Evolutionary conservation across 495 filamentous ascomycete genomes (phyloP).

Genomic region (Delitschia confertaspora): DNA sequence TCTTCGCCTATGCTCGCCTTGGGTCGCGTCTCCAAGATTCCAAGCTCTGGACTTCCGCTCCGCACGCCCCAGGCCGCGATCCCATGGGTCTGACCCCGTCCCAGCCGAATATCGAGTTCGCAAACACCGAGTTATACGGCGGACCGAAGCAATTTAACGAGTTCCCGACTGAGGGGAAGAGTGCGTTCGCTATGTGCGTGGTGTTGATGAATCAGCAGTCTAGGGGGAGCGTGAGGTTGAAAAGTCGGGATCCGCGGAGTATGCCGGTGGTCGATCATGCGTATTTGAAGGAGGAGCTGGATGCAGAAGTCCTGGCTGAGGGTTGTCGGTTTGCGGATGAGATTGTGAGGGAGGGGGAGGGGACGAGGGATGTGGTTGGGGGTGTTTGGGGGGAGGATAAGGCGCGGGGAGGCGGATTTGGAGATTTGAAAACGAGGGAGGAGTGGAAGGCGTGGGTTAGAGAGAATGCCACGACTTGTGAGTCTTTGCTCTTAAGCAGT

Average conservation of each 20-base stretch:
- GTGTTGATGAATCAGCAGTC: slow-evolving; percentile 31
- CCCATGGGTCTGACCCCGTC: slow-evolving; percentile 8
- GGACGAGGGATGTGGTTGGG: slow-evolving; percentile 48
- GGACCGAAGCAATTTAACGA: slow-evolving; percentile 6
- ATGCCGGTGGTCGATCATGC: slow-evolving; percentile 50
- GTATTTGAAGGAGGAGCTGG: slow-evolving; percentile 38
- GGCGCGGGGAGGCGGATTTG: slow-evolving; percentile 35
- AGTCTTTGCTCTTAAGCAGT: slow-evolving; percentile 33
- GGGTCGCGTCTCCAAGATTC: slow-evolving; percentile 9
- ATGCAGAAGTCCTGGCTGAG: slow-evolving; percentile 26
- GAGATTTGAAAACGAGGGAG: slow-evolving; percentile 41
- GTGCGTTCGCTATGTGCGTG: slow-evolving; percentile 34
- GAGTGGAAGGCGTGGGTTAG: slow-evolving; percentile 43
- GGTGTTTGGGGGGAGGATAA: no score
- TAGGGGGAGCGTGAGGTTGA: slow-evolving; percentile 47
- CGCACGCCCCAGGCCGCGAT: slow-evolving; percentile 23
- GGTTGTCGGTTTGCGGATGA: slow-evolving; percentile 38
- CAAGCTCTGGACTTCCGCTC: slow-evolving; percentile 38
- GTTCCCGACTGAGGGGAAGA: slow-evolving; percentile 7
- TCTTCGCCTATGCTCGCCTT: slow-evolving; percentile 44
- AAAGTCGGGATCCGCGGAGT: slow-evolving; percentile 45
- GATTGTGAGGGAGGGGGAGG: slow-evolving; percentile 44
- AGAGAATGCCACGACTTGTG: slow-evolving; percentile 47
- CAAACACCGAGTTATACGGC: slow-evolving; percentile 19
- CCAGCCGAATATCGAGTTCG: slow-evolving; percentile 18